Conservation (phyloP, 352 stramenopile genomes). For the Pythium plurisporium region DNA sequence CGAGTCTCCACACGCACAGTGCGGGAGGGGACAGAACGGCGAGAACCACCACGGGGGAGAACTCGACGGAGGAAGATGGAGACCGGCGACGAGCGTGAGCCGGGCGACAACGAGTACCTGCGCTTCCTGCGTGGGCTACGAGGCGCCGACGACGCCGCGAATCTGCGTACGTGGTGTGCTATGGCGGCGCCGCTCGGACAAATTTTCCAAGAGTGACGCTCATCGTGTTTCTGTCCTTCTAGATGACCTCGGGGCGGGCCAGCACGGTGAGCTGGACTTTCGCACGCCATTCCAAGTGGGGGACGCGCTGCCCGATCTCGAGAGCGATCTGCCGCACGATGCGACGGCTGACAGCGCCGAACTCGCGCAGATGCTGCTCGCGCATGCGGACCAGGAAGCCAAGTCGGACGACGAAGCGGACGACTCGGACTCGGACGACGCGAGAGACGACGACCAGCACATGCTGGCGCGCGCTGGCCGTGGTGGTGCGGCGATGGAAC, state of each 20-base stretch:
- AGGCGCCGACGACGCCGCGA: conserved; percentile 39
- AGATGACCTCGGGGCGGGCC: conserved; percentile 52
- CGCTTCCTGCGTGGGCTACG: conserved; percentile 70
- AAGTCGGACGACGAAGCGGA: conserved; percentile 13
- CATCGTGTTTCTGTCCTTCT: background rate
- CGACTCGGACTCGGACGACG: background rate
- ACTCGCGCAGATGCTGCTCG: conserved; percentile 67
- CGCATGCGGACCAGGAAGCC: conserved; percentile 50
- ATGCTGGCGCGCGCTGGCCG: background rate
- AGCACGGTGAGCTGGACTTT: conserved; percentile 70
- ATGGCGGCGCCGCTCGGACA: background rate
- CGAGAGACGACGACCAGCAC: conserved; percentile 14
- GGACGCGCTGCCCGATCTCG: conserved; percentile 58
- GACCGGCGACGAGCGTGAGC: conserved; percentile 25
- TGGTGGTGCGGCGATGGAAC: background rate
- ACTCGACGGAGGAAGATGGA: conserved; percentile 20
- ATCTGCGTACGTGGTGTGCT: conserved; percentile 6
- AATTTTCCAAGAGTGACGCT: background rate
- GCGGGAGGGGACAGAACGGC: no score
- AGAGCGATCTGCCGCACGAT: conserved; percentile 39
- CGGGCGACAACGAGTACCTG: conserved; percentile 69
- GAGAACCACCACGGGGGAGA: background rate
- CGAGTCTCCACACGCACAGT: no score
- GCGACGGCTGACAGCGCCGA: conserved; percentile 50
- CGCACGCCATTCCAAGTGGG: conserved; percentile 57